These are phyloP conservation scores for Tuber brumale DNA, from an alignment of 495 filamentous ascomycete species.

Conservation along the genomic window DNA sequence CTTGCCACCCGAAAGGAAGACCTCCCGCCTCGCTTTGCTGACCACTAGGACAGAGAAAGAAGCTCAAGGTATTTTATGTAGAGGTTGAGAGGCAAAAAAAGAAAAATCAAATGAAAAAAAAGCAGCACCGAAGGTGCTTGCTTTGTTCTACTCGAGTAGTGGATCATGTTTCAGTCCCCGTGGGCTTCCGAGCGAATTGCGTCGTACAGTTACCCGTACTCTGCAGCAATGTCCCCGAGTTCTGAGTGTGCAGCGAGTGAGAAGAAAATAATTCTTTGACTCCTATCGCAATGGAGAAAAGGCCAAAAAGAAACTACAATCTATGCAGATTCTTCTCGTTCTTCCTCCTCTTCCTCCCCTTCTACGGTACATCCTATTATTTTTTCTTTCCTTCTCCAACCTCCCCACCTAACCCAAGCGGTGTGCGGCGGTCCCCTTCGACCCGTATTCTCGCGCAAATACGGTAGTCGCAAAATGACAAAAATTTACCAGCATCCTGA, in stretches of 20 bases:
- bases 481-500: not conserved
- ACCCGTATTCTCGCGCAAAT: not conserved
- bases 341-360: not conserved
- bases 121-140: conserved; percentile 19
- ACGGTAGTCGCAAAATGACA: not conserved
- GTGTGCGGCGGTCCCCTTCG: not conserved
- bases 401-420: not conserved
- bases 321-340: not conserved
- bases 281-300: not conserved
- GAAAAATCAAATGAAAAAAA: conserved; percentile 23
- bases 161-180: conserved; percentile 26
- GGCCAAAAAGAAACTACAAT: not conserved
- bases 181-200: conserved; percentile 9
- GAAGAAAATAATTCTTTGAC: not conserved
- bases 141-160: conserved; percentile 3
- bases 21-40: not conserved
- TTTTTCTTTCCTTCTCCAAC: not conserved
- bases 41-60: not conserved
- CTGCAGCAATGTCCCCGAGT: not conserved
- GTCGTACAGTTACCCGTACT: not conserved
- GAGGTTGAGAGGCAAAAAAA: conserved; percentile 10
- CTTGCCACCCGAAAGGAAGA: conserved; percentile 13
- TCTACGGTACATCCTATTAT: not conserved
- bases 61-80: not conserved
- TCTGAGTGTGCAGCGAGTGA: not conserved